Base-by-base conservation (phyloP, 2,329 filamentous ascomycete species). In the Colletotrichum tamarilloi region DNA sequence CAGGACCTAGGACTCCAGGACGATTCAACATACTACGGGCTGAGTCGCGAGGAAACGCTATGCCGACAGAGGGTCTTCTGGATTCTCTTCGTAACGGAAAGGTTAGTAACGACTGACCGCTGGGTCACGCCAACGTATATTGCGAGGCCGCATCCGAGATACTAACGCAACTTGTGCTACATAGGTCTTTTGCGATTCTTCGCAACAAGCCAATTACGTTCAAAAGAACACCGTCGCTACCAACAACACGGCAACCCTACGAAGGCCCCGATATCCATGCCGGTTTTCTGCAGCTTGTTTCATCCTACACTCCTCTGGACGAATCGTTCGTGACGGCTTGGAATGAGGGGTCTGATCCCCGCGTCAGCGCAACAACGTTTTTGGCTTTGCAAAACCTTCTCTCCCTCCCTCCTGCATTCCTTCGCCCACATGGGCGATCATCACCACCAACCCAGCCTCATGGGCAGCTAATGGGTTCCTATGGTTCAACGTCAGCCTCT, bases 121-220 rank as follows among this genome's bases (percentile, higher is more conserved):
- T 19, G 26, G n/a, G 22, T 11, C 7, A 28, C 5, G 22, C 9
- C 4, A 24, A 5, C 5, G 1, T 6, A 24, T 24, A 28, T 56
- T 42, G 30, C 55, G 28, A 12, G 26, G n/a, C 16, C 9, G 16
- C 24, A 28, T n/a, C 58, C 14, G 56, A 59, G 7, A 22, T 63
- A 53, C 71, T 70, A 52, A 38, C n/a, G 9, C 24, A 49, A 60
- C 38, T 52, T 24, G 42, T 52, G 62, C 68, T 59, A 65, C 38
- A 22, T 67, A 92, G 92, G 75, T 90, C 89, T 5, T 92, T 91
- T 77, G 91, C 90, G 4, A 87, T 92, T 35, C 85, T 92, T 69
- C 87, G 90, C 59, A 91, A 92, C 77, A 90, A 90, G 68, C 90
- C 91, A 1, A 87, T 92, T 42, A 90, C 89, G 0, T 82, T 92